Conservation (phyloP, 2,329 filamentous ascomycete species). For the Eutypa lata region DNA sequence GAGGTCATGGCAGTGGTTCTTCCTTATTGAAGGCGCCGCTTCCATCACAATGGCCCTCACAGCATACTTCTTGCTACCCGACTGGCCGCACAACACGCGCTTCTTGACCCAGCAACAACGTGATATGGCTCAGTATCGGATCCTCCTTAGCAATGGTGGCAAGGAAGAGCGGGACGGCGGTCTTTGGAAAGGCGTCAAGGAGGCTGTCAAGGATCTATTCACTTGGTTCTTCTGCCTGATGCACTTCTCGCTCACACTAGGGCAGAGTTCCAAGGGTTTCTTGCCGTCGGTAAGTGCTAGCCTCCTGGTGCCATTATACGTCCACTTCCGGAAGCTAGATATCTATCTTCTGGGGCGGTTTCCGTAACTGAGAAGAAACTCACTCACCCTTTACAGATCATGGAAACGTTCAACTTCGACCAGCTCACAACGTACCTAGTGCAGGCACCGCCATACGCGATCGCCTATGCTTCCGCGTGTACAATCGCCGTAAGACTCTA, state of each 20-base stretch:
- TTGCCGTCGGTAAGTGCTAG: slow-evolving; percentile 35
- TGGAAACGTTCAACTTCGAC: slow-evolving; percentile 25
- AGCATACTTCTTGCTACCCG: slow-evolving; percentile 35
- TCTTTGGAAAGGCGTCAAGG: slow-evolving; percentile 33
- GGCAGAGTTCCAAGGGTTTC: slow-evolving; percentile 38
- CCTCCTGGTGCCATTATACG: neutral
- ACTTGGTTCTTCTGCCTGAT: slow-evolving; percentile 38
- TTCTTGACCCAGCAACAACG: slow-evolving; percentile 39
- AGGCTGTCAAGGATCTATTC: slow-evolving; percentile 32
- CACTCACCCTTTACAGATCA: slow-evolving; percentile 12
- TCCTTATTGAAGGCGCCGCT: slow-evolving; percentile 38
- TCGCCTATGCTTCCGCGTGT: slow-evolving; percentile 35
- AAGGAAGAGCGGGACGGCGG: slow-evolving; percentile 31
- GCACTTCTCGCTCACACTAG: slow-evolving; percentile 43
- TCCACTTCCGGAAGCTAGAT: neutral
- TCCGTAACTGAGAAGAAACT: too few species aligned
- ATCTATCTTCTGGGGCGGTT: neutral
- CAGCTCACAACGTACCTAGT: slow-evolving; percentile 33
- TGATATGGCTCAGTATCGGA: slow-evolving; percentile 34
- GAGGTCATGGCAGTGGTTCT: slow-evolving; percentile 43
- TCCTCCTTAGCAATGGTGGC: slow-evolving; percentile 33
- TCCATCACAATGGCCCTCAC: slow-evolving; percentile 31
- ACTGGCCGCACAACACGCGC: slow-evolving; percentile 34
- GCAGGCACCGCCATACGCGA: slow-evolving; percentile 38
- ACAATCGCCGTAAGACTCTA: slow-evolving; percentile 17